phyloP scores from a whole-genome alignment of 2,329 filamentous ascomycete species.

The Diplodia seriata region DNA sequence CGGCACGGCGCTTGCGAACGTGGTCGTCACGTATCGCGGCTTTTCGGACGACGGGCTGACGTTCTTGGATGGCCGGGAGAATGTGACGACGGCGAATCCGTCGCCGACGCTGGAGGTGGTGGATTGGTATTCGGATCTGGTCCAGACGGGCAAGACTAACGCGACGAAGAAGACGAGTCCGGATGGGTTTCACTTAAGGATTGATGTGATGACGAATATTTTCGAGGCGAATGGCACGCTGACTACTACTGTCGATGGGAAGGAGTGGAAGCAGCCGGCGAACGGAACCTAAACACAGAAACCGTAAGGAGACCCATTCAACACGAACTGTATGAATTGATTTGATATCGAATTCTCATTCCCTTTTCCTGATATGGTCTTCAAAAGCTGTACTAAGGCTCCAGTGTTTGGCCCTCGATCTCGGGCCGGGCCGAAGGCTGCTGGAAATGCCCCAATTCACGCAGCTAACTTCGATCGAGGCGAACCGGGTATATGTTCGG shows the following conservation, averaged over 20 bases:
- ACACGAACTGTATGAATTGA: not conserved
- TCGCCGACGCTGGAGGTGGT: constrained; percentile 40
- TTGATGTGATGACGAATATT: constrained; percentile 50
- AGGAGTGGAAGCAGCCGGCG: constrained; percentile 49
- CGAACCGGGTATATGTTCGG: too few relatives aligned
- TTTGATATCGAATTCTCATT: too few relatives aligned
- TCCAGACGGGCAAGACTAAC: constrained; percentile 41
- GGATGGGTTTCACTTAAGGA: constrained; percentile 50
- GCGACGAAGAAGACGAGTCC: constrained; percentile 51
- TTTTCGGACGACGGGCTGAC: constrained; percentile 49
- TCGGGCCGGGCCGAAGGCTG: not conserved
- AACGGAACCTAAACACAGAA: constrained; percentile 41
- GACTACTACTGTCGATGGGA: constrained; percentile 48
- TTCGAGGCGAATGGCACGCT: constrained; percentile 54
- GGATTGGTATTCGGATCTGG: constrained; percentile 52
- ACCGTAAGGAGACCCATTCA: not conserved
- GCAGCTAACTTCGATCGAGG: not conserved
- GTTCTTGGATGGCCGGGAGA: constrained; percentile 47
- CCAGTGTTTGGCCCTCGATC: not conserved
- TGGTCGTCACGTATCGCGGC: constrained; percentile 47
- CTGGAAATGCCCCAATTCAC: not conserved
- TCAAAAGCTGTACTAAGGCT: too few relatives aligned
- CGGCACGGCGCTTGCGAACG: constrained; percentile 35
- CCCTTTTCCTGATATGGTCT: too few relatives aligned
- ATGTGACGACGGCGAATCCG: constrained; percentile 40